These are phyloP conservation scores for Crithidia sp. DNA, from an alignment of 208 protist species.

Conservation along the genomic window DNA sequence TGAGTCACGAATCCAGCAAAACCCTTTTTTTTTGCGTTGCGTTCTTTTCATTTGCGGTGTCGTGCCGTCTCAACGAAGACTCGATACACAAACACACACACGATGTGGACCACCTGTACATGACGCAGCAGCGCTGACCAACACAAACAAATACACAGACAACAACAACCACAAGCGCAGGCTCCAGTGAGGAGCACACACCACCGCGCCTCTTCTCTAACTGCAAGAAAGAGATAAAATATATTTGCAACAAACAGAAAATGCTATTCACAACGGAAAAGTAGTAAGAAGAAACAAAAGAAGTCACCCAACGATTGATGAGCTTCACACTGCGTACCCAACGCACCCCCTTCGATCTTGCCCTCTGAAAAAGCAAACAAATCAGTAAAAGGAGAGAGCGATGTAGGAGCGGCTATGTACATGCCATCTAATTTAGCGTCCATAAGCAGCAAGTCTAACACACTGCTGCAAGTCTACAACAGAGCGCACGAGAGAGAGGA, in stretches of 20 bases:
- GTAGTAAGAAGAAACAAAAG: conserved; percentile 1
- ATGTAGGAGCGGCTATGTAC: conserved; percentile 17
- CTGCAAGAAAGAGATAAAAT: too few species aligned
- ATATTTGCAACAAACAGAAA: too few species aligned
- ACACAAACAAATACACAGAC: too few species aligned
- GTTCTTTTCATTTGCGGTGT: conserved; percentile 2
- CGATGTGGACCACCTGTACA: background rate
- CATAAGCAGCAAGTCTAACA: background rate
- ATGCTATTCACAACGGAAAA: too few species aligned
- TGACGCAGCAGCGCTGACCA: background rate
- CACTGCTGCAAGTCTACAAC: background rate
- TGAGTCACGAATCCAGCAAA: too few species aligned
- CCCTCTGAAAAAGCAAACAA: background rate
- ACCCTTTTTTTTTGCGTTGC: background rate
- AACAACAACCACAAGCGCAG: too few species aligned
- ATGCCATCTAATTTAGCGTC: background rate
- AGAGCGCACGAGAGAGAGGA: background rate
- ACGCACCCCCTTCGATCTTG: too few species aligned
- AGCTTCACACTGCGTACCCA: too few species aligned
- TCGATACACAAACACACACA: too few species aligned
- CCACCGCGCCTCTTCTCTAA: too few species aligned
- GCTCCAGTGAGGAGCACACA: too few species aligned
- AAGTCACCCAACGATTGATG: background rate
- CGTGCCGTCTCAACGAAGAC: too few species aligned
- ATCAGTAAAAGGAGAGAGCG: background rate